Conservation (phyloP, 2,329 filamentous ascomycete genomes). For the Aspergillus novofumigatus region DNA sequence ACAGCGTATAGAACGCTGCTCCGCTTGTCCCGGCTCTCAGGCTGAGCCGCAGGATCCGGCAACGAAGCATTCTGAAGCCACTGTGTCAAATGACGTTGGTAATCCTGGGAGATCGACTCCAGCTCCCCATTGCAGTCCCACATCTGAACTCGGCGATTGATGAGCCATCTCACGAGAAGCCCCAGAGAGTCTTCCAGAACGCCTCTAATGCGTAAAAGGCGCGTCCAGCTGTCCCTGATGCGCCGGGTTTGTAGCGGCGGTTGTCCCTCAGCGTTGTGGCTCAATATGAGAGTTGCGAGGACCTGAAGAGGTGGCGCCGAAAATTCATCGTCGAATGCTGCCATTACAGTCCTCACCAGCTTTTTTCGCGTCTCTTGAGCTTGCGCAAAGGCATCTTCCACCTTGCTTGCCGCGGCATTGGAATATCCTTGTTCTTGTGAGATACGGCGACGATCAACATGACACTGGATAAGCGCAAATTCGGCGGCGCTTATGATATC, state of each 20-base stretch:
- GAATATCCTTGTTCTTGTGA: slow-evolving; percentile 19
- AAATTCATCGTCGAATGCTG: slow-evolving; percentile 20
- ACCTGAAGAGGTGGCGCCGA: slow-evolving; percentile 16
- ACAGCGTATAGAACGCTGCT: slow-evolving; percentile 26
- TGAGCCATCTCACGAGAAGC: slow-evolving; percentile 21
- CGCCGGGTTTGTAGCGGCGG: slow-evolving; percentile 17
- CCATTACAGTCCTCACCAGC: slow-evolving; percentile 17
- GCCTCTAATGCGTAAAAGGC: slow-evolving; percentile 12
- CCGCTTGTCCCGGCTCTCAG: slow-evolving; percentile 1
- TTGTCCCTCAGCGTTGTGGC: slow-evolving; percentile 13
- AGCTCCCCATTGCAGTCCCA: slow-evolving; percentile 25
- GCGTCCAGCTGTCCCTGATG: slow-evolving; percentile 17
- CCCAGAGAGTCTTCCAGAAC: slow-evolving; percentile 14
- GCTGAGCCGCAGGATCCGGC: background rate
- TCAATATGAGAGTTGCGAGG: slow-evolving; percentile 17
- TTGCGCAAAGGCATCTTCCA: slow-evolving; percentile 16
- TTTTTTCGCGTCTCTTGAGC: slow-evolving; percentile 17
- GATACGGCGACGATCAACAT: slow-evolving; percentile 28
- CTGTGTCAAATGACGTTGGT: slow-evolving; percentile 24
- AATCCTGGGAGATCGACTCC: slow-evolving; percentile 21
- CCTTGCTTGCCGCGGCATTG: slow-evolving; percentile 9
- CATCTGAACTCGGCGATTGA: slow-evolving; percentile 23
- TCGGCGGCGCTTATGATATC: slow-evolving; percentile 34
- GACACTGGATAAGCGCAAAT: slow-evolving; percentile 31
- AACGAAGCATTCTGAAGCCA: slow-evolving; percentile 25